Conservation (phyloP, 805 yeast genomes). For the Dipodascus geniculatus region DNA sequence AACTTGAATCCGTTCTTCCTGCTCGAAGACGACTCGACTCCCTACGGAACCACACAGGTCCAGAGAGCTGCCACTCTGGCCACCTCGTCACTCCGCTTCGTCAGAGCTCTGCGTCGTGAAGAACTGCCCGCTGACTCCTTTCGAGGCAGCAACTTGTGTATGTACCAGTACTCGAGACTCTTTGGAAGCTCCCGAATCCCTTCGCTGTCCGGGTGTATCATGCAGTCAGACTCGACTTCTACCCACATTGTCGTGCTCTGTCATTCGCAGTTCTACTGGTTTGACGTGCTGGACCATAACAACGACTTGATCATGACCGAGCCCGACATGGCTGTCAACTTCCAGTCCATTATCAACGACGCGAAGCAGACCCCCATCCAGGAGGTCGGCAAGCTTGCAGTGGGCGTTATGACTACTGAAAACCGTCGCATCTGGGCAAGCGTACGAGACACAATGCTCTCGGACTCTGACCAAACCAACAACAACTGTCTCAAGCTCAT, state of each 20-base stretch:
- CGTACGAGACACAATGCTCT: slow-evolving; percentile 41
- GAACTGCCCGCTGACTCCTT: slow-evolving; percentile 62
- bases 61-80: slow-evolving; percentile 74
- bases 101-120: slow-evolving; percentile 64
- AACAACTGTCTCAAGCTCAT: slow-evolving; percentile 60
- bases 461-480: slow-evolving; percentile 36
- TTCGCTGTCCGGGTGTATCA: slow-evolving; percentile 65
- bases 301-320: slow-evolving; percentile 65
- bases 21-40: slow-evolving; percentile 83
- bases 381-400: slow-evolving; percentile 63
- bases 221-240: slow-evolving; percentile 68
- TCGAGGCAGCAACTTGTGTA: slow-evolving; percentile 55
- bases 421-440: slow-evolving; percentile 84
- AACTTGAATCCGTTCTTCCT: slow-evolving; percentile 85
- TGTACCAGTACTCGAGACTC: slow-evolving; percentile 82
- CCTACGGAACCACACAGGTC: slow-evolving; percentile 35
- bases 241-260: slow-evolving; percentile 75
- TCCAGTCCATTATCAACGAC: slow-evolving; percentile 65
- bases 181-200: slow-evolving; percentile 88
- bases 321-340: slow-evolving; percentile 62
- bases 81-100: slow-evolving; percentile 64
- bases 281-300: slow-evolving; percentile 70
- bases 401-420: slow-evolving; percentile 89
- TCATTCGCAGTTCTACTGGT: slow-evolving; percentile 89
- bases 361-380: slow-evolving; percentile 38